Base-by-base conservation (phyloP, 306 rosid genomes). In the Cicer cuneatum region DNA sequence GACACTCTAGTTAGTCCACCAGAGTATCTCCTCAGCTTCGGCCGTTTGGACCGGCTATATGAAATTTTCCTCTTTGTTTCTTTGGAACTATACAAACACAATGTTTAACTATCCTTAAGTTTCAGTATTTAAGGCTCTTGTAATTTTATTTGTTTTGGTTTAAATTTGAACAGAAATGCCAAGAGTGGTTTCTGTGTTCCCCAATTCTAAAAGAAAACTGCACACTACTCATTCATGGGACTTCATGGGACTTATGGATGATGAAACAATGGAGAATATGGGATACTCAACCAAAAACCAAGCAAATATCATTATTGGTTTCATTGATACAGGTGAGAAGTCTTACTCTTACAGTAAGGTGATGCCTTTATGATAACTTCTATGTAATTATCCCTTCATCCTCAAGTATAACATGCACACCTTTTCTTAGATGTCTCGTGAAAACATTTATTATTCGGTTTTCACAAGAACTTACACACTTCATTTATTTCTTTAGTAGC, bases 211-310 rank as follows among this genome's bases (percentile, higher is more conserved):
- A 77, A 88, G 96, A 79, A 85, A 51, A 41, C 63, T 90, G 53
- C 93, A 90, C 79, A 90, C 93, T 21, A 90, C 96, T 54, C 96
- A 90, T 82, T 90, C 93, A 24, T 90, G 96, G 93, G 87, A 85
- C 74, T 90, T 90, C 77, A 88, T 90, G 85, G 96, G 96, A 61
- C 91, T 90, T 82, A 10, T 58, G 83, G 78, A 78, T 10, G 82
- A 86, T 5, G 82, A 88, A 72, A 80, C 77, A 19, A 75, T 88
- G 90, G 86, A 83, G 85, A 70, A 73, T 78, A 42, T 70, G 6
- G 93, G 93, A 1, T 57, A 73, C 51, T 82, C 86, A 61, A 85
- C 85, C 52, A 82, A 76, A 82, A 88, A 90, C 76, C 90, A 90
- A 85, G 89, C 80, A 33, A 85, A 90, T 81, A 74, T 88, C 66